These are phyloP conservation scores for Magnolia kwangsiensis DNA, from an alignment of 164 flowering plant genomes.

Conservation along the genomic window DNA sequence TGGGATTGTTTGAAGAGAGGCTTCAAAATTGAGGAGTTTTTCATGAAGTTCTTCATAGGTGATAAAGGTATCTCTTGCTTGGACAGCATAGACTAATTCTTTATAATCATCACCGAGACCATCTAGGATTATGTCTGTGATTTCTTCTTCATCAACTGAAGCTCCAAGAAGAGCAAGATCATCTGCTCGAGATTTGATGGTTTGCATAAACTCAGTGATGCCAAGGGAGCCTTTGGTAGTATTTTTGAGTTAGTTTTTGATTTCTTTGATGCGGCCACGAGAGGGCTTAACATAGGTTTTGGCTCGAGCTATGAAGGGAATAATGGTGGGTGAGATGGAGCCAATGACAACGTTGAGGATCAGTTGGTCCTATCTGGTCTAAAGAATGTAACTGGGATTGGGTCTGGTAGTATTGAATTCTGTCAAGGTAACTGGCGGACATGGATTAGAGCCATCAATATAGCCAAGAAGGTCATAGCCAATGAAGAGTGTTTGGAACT, in stretches of 20 bases:
- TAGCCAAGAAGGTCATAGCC: not conserved
- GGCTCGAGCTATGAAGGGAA: not conserved
- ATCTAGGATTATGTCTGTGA: slow-evolving; percentile 1
- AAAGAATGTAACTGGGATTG: not conserved
- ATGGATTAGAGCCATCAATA: not conserved
- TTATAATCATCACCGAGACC: too few species aligned
- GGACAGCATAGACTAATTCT: not conserved
- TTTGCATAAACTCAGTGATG: slow-evolving; percentile 8
- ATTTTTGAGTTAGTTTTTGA: not conserved
- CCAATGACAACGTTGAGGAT: too few species aligned
- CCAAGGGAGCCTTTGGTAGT: not conserved
- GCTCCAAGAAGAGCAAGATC: slow-evolving; percentile 7
- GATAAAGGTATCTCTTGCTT: slow-evolving; percentile 9
- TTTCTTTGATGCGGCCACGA: slow-evolving; percentile 3
- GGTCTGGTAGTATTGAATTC: not conserved
- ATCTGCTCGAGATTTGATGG: slow-evolving; percentile 1
- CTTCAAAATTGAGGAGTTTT: slow-evolving; percentile 12
- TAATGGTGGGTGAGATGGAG: too few species aligned
- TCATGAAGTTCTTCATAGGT: slow-evolving; percentile 15
- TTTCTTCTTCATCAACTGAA: slow-evolving; percentile 2
- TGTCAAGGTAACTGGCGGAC: not conserved
- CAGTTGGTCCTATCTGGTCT: not conserved
- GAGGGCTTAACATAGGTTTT: slow-evolving; percentile 4
- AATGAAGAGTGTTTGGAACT: not conserved
- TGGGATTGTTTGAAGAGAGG: not conserved